Conservation (phyloP, 2,329 filamentous ascomycete species). For the Zymoseptoria tritici region DNA sequence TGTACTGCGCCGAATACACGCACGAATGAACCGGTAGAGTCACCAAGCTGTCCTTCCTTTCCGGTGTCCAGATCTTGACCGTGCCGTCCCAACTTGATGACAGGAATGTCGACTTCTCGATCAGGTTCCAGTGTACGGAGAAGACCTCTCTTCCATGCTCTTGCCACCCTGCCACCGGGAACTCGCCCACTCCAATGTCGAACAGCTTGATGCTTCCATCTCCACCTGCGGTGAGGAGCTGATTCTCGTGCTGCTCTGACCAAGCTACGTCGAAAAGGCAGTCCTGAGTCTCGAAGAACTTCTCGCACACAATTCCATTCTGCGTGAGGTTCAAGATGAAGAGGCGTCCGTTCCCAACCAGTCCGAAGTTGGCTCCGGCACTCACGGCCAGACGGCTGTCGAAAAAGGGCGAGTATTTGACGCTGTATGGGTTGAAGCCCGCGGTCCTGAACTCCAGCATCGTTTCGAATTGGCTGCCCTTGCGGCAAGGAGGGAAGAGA, state of each 20-base stretch:
- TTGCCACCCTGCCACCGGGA: slow-evolving; percentile 84
- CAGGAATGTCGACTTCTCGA: slow-evolving; percentile 82
- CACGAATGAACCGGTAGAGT: slow-evolving; percentile 89
- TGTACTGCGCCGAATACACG: slow-evolving; percentile 89
- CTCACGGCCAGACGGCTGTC: slow-evolving; percentile 89
- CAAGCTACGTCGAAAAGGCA: slow-evolving; percentile 90
- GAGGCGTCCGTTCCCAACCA: slow-evolving; percentile 89
- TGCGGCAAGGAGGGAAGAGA: not conserved
- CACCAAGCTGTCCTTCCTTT: slow-evolving; percentile 55
- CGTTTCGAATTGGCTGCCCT: slow-evolving; percentile 16
- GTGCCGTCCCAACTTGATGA: slow-evolving; percentile 95
- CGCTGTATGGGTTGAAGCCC: slow-evolving; percentile 91
- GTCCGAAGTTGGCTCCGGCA: slow-evolving; percentile 87
- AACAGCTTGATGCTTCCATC: slow-evolving; percentile 94
- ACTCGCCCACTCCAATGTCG: slow-evolving; percentile 71
- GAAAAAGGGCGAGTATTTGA: slow-evolving; percentile 98
- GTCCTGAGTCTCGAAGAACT: slow-evolving; percentile 94
- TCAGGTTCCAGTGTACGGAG: slow-evolving; percentile 83
- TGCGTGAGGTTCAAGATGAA: slow-evolving; percentile 78
- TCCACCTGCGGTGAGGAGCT: slow-evolving; percentile 79
- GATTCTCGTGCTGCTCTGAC: slow-evolving; percentile 95
- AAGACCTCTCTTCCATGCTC: slow-evolving; percentile 94
- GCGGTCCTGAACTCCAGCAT: slow-evolving; percentile 94
- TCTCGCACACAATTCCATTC: slow-evolving; percentile 75
- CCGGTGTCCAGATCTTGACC: slow-evolving; percentile 90